Percentiles rank a stretch among this genome's conserved stretches.
phyloP scores from a whole-genome alignment of 1,284 basidiomycete genomes.

The Austroboletus olivaceoglutinosus region DNA sequence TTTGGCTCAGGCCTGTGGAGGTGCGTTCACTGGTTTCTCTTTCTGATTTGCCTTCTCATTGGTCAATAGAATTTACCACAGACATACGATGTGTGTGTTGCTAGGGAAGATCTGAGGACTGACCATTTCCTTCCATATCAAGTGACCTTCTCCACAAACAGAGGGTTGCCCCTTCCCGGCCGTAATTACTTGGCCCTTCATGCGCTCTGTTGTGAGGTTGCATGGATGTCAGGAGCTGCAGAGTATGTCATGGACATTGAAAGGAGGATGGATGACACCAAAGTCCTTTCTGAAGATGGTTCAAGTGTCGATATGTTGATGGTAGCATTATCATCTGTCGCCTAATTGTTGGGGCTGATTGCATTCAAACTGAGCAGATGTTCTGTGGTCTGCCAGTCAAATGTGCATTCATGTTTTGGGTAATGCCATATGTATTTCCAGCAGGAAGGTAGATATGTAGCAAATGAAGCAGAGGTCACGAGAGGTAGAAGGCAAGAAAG shows the following conservation, averaged over 20 bases:
- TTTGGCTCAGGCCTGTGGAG: constrained; percentile 5
- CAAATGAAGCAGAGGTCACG: too few species aligned
- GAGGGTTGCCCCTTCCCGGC: neutral
- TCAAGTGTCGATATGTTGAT: neutral
- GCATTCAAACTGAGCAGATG: too few species aligned
- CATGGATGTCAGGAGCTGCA: constrained; percentile 3
- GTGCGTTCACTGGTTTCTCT: neutral
- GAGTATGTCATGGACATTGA: constrained; percentile 3
- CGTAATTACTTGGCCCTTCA: neutral
- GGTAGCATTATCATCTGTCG: neutral
- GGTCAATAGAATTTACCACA: neutral
- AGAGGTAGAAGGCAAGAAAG: too few species aligned
- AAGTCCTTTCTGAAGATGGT: neutral
- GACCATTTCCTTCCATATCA: neutral
- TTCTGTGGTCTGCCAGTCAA: too few species aligned
- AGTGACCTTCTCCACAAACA: neutral
- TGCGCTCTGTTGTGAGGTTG: constrained; percentile 2
- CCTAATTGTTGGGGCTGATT: too few species aligned
- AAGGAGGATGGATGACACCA: neutral
- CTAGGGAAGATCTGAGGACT: neutral
- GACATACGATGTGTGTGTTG: neutral
- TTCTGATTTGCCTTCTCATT: neutral
- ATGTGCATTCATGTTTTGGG: too few species aligned
- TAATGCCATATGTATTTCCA: too few species aligned
- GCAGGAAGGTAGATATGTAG: too few species aligned